phyloP scores from a whole-genome alignment of 2,329 filamentous ascomycete genomes.

The Aspergillus sp. region DNA sequence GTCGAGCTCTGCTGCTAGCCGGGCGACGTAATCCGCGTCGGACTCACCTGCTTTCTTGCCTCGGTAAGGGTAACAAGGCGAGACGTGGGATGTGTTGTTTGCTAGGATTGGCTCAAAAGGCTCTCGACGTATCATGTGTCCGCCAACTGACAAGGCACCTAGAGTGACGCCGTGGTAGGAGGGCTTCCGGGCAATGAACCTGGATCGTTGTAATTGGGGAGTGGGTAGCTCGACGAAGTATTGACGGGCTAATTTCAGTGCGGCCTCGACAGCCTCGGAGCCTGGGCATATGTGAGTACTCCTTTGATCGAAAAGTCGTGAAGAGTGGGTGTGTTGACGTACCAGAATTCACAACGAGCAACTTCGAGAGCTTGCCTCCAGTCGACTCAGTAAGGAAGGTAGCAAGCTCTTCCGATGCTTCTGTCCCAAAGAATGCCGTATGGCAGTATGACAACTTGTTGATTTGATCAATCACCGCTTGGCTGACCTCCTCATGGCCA shows the following conservation, averaged over 20 bases:
- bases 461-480: slow-evolving; percentile 63
- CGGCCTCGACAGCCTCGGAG: slow-evolving; percentile 69
- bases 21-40: slow-evolving; percentile 59
- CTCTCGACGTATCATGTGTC: slow-evolving; percentile 61
- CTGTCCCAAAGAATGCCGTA: slow-evolving; percentile 59
- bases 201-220: slow-evolving; percentile 55
- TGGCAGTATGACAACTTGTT: slow-evolving; percentile 61
- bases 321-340: slow-evolving; percentile 16
- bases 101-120: slow-evolving; percentile 64
- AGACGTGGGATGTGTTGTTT: slow-evolving; percentile 61
- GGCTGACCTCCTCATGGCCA: slow-evolving; percentile 60
- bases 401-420: slow-evolving; percentile 56
- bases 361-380: slow-evolving; percentile 54
- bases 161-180: slow-evolving; percentile 73
- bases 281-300: slow-evolving; percentile 40
- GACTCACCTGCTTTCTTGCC: slow-evolving; percentile 55
- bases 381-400: slow-evolving; percentile 54
- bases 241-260: slow-evolving; percentile 67
- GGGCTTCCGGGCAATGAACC: slow-evolving; percentile 65
- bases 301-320: background rate
- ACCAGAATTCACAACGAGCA: slow-evolving; percentile 62
- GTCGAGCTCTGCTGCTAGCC: slow-evolving; percentile 67
- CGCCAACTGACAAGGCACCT: slow-evolving; percentile 65
- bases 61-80: slow-evolving; percentile 68
- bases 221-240: slow-evolving; percentile 61